Evolutionary conservation across 23 red algal species (phyloP).

Genomic region (Cyanidiococcus yangmingshanensis): DNA sequence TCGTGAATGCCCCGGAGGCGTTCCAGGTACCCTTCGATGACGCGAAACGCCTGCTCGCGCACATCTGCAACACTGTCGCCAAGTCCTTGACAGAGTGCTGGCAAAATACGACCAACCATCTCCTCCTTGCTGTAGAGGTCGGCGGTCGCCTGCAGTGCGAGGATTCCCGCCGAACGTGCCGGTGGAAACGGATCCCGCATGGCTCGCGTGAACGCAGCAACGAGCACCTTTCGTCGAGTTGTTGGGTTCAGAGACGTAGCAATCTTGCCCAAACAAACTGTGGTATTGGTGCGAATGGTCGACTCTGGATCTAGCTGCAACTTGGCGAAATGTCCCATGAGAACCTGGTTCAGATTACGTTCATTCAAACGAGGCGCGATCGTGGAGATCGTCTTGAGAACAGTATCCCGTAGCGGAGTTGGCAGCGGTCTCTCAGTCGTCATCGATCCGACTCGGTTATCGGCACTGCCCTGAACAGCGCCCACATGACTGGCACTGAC

Average conservation of each 20-base stretch:
- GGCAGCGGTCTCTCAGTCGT: neutral
- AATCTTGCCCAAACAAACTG: slow-evolving; percentile 87
- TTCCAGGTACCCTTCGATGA: neutral
- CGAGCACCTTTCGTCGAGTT: slow-evolving; percentile 73
- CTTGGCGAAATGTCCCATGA: slow-evolving; percentile 84
- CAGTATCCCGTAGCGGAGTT: slow-evolving; percentile 63
- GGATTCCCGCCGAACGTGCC: slow-evolving; percentile 58
- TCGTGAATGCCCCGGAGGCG: neutral
- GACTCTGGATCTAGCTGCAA: slow-evolving; percentile 90
- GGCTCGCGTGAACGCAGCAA: slow-evolving; percentile 75
- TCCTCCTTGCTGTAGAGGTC: slow-evolving; percentile 25
- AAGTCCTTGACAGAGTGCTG: slow-evolving; percentile 4
- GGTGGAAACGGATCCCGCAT: slow-evolving; percentile 89
- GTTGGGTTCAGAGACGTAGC: slow-evolving; percentile 37
- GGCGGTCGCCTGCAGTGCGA: slow-evolving; percentile 44
- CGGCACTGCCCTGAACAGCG: neutral
- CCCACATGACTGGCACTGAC: neutral
- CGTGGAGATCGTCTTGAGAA: slow-evolving; percentile 60
- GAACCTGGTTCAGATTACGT: slow-evolving; percentile 67
- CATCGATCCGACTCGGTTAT: slow-evolving; percentile 1
- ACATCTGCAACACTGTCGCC: neutral
- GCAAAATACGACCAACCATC: neutral
- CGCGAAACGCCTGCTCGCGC: slow-evolving; percentile 21
- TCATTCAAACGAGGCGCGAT: slow-evolving; percentile 55
- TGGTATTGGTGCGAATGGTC: slow-evolving; percentile 95